phyloP scores from a whole-genome alignment of 1,284 basidiomycete genomes.

The Wolfiporia cocos region DNA sequence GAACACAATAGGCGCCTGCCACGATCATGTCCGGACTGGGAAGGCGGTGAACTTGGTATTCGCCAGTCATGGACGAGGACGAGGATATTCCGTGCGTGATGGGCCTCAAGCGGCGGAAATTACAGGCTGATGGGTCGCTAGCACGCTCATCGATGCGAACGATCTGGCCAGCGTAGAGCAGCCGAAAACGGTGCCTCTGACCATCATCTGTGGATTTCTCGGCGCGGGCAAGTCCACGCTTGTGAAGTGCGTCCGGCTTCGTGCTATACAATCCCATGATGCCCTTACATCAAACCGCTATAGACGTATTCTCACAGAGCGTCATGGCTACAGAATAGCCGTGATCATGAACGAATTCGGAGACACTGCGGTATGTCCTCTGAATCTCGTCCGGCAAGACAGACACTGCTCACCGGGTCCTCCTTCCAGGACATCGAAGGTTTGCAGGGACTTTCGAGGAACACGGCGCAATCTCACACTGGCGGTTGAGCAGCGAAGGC shows the following conservation, averaged over 20 bases:
- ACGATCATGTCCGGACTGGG: no score
- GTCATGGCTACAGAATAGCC: constrained; percentile 90
- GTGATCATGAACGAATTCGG: constrained; percentile 97
- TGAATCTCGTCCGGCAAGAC: not conserved
- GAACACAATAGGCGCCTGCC: no score
- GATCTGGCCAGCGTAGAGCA: no score
- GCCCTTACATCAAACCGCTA: no score
- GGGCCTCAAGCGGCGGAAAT: not conserved
- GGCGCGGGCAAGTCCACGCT: constrained; percentile 90
- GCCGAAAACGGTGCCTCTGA: constrained; percentile 62
- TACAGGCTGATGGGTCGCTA: not conserved
- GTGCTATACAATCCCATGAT: no score
- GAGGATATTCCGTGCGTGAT: not conserved
- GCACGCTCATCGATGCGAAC: no score
- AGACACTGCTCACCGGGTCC: constrained; percentile 4
- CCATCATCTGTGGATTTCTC: constrained; percentile 88
- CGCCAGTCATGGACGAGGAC: no score
- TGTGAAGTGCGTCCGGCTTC: constrained; percentile 47
- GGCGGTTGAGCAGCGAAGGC: constrained; percentile 48
- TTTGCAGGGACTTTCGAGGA: constrained; percentile 5
- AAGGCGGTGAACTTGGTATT: no score
- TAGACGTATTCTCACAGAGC: constrained; percentile 84
- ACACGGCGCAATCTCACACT: constrained; percentile 2
- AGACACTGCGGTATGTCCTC: constrained; percentile 63
- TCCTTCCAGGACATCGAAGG: constrained; percentile 24